phyloP scores from a whole-genome alignment of 1,284 basidiomycete genomes.

The Irpex rosettiformis region DNA sequence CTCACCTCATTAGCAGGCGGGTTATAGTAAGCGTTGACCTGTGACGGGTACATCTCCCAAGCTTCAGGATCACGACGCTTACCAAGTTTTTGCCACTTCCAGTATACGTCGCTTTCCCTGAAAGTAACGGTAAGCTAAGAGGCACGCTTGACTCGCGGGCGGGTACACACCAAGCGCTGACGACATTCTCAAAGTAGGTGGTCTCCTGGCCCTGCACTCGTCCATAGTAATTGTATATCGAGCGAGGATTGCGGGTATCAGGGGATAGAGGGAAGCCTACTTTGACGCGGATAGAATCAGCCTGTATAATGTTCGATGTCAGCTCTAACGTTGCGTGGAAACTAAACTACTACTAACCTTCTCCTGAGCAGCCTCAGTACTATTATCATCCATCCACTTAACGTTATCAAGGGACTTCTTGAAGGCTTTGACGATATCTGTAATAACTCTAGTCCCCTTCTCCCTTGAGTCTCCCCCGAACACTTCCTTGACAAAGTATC shows the following conservation, averaged over 20 bases:
- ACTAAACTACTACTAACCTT: constrained; percentile 52
- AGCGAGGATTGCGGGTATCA: constrained; percentile 71
- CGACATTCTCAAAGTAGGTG: constrained; percentile 84
- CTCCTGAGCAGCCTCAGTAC: constrained; percentile 77
- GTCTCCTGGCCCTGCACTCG: constrained; percentile 61
- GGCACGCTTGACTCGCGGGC: background rate
- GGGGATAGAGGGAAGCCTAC: constrained; percentile 89
- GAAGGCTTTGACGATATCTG: constrained; percentile 83
- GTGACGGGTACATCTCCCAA: constrained; percentile 91
- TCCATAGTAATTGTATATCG: constrained; percentile 75
- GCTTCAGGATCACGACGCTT: constrained; percentile 64
- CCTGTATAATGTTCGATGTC: constrained; percentile 35
- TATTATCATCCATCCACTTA: constrained; percentile 91
- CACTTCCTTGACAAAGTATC: constrained; percentile 85
- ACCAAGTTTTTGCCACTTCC: constrained; percentile 77
- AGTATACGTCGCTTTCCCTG: constrained; percentile 56
- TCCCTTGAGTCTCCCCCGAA: constrained; percentile 81
- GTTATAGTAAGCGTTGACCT: constrained; percentile 80
- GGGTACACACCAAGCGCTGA: constrained; percentile 55
- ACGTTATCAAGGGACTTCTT: constrained; percentile 74
- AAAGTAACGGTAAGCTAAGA: constrained; percentile 7
- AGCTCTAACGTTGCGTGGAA: background rate
- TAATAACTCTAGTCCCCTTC: constrained; percentile 84
- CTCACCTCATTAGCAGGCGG: constrained; percentile 75
- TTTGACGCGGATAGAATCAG: constrained; percentile 77